Base-by-base conservation (phyloP, 192 early-diverging fungal species). In the Coemansia sp. region DNA sequence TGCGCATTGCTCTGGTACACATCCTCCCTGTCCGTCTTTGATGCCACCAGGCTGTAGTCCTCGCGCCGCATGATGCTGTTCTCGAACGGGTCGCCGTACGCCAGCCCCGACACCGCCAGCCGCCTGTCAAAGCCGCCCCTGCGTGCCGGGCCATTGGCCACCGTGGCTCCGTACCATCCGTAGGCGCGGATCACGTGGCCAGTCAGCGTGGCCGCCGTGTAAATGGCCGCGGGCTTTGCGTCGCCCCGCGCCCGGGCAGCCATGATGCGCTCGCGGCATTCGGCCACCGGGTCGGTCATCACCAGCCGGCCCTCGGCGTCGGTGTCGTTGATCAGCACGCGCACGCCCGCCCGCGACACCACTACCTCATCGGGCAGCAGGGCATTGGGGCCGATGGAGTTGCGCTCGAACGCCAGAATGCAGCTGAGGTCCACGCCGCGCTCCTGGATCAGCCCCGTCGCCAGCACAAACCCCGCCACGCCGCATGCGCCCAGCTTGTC, bases 261-360 rank as follows among this genome's bases (percentile, higher is more conserved):
- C 53, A 91, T 25, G n/a, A 86, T 86, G 56, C 73, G 73, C 80
- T 93, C 91, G 64, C 89, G 89, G 83, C 89, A 91, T 65, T 91
- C 86, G 63, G 84, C 84, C 8, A 93, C 78, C 12, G 89, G 84
- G 72, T 94, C 92, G 1, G 90, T 89, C 91, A 95, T 93, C 59
- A 94, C 91, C 85, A 94, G 89, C 19, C 94, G 89, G 35, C 94
- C 94, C 76, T 96, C 94, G 39, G 93, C 94, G 72, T 96, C 94
- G 1, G 94, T 96, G 79, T 95, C 93, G 60, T 87, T 89, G 64
- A 94, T 88, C 54, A 92, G 70, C 6, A 94, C 91, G 27, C 94
- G 86, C 27, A 85, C 86, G 9, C 94, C 93, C 32, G 87, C 87
- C 14, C 94, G 87, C 22, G 91, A 89, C 57, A 86, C 80, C 27